Evolutionary conservation across 2,329 filamentous ascomycete species (phyloP).

Genomic region (Cladosporium sp.): DNA sequence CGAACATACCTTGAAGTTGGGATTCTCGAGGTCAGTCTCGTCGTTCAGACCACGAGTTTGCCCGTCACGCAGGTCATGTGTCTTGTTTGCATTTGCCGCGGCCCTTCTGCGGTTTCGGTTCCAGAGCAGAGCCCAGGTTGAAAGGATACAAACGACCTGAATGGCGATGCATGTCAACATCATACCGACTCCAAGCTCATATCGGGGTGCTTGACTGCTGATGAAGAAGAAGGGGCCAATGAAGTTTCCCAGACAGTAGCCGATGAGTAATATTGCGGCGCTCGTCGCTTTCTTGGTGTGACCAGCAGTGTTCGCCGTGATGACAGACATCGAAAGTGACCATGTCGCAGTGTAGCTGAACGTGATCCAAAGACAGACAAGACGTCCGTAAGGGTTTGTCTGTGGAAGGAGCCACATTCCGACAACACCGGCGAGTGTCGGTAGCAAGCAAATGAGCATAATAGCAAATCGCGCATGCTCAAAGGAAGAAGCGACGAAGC

Average conservation of each 20-base stretch:
- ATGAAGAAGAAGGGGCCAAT: constrained; percentile 11
- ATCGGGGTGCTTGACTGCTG: constrained; percentile 6
- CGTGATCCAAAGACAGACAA: constrained; percentile 15
- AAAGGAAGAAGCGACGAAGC: constrained; percentile 1
- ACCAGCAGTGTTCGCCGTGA: constrained; percentile 45
- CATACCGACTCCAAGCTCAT: constrained; percentile 10
- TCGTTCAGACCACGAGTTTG: constrained; percentile 4
- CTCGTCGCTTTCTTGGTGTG: constrained; percentile 58
- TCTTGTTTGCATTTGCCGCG: neutral
- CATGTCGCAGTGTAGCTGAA: constrained; percentile 41
- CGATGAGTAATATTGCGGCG: constrained; percentile 45
- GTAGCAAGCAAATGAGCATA: constrained; percentile 37
- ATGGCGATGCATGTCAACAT: constrained; percentile 14
- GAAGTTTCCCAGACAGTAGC: constrained; percentile 16
- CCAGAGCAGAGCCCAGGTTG: constrained; percentile 13
- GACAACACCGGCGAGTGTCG: neutral
- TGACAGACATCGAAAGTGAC: constrained; percentile 41
- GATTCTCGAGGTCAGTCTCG: constrained; percentile 9
- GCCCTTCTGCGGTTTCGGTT: constrained; percentile 11
- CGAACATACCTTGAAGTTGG: constrained; percentile 4
- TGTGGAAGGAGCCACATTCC: constrained; percentile 11
- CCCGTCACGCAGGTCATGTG: constrained; percentile 1
- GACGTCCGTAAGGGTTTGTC: constrained; percentile 13
- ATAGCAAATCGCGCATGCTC: constrained; percentile 36
- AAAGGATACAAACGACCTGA: constrained; percentile 14